Evolutionary conservation across 2,329 filamentous ascomycete genomes (phyloP), one percentile per base, ranked within the genome.

Genomic region (Drechslerella coelobrocha): DNA sequence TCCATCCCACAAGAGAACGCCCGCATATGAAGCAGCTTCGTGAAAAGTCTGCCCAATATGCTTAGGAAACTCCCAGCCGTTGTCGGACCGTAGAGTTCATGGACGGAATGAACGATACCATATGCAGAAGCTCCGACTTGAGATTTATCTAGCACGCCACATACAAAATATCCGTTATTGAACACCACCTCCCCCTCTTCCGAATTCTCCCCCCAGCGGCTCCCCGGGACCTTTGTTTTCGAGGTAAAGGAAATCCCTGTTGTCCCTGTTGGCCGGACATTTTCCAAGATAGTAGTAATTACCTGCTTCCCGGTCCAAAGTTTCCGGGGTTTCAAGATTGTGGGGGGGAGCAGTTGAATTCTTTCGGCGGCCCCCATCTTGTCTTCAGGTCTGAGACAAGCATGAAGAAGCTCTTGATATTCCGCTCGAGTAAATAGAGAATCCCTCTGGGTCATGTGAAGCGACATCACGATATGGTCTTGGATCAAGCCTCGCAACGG

Each of bases 1-100:
- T 99, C 93, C 80, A 99, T 96, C 78, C 95, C 95, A 79, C 94
- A 99, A 73, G 91, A 94, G 78, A 97, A 97, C 1, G 93, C 94
- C 55, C 92, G 86, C 88, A 97, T 96, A 77, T 94, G 90, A 71
- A 97, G 83, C 73, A 92, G 89, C 76, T 92, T 89, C 0, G 94
- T 99, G 73, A 99, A 81, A 24, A 99, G 83, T 62, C 94, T 87
- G 59, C 94, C 94, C 61, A 99, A 83, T 75, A 93, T 89, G 82
- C 92, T 95, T 59, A 99, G 85, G 8, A 96, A 82, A 77, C 91
- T 91, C 31, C 94, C 93, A 19, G 94, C 93, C 73, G 89, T 84
- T 14, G 88, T 89, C 63, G 94, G 89, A 1, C 95, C 94, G 77
- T 97, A 97, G 0, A 92, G 86, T 77, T 99, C 94, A 77, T 99